A percentile compares a stretch with the other conserved stretches of the same genome.
Conservation (phyloP, 139 green algal genomes). For the Trebouxia sp. region DNA sequence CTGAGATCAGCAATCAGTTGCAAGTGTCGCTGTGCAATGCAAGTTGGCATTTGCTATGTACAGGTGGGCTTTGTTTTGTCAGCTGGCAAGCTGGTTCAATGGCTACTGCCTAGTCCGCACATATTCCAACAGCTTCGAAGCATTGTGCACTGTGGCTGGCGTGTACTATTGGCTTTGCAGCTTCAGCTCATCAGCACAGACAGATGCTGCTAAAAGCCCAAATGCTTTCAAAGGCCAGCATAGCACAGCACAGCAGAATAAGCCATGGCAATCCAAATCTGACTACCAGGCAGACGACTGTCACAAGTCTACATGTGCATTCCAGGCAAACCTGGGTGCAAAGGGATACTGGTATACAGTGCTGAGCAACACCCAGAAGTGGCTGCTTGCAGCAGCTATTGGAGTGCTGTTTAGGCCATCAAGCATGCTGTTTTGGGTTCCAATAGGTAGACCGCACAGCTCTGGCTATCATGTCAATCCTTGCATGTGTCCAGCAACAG, state of each 20-base stretch:
- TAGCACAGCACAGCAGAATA: too few relatives aligned
- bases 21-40: too few relatives aligned
- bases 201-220: too few relatives aligned
- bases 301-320: too few relatives aligned
- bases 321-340: too few relatives aligned
- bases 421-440: slow-evolving; percentile 48
- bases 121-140: slow-evolving; percentile 70
- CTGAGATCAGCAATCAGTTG: too few relatives aligned
- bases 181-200: too few relatives aligned
- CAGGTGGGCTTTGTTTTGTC: slow-evolving; percentile 57
- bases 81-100: slow-evolving; percentile 74
- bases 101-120: slow-evolving; percentile 67
- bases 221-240: too few relatives aligned
- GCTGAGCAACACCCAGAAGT: background rate
- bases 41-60: background rate
- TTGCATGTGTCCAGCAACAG: background rate
- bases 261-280: too few relatives aligned
- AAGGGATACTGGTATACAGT: too few relatives aligned
- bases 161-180: background rate
- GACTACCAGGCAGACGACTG: too few relatives aligned
- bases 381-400: slow-evolving; percentile 38
- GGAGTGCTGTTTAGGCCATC: slow-evolving; percentile 46
- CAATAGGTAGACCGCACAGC: slow-evolving; percentile 15
- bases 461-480: background rate
- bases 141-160: slow-evolving; percentile 27